Evolutionary conservation across 2,329 filamentous ascomycete species (phyloP).

Genomic region (Botrytis elliptica): DNA sequence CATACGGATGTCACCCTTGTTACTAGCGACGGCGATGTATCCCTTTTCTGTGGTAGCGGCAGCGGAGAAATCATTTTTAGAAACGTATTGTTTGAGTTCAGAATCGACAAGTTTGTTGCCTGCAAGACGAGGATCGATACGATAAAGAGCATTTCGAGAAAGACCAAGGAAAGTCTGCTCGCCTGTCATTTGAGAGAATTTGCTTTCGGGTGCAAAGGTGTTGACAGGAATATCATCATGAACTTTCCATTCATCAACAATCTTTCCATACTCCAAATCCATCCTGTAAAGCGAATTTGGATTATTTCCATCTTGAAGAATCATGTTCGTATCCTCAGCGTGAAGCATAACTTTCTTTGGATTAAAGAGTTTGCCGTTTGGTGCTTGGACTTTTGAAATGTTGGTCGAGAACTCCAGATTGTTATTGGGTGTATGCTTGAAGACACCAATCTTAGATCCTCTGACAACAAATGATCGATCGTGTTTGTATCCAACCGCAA

Average conservation of each 20-base stretch:
- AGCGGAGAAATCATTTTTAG: conserved; percentile 96
- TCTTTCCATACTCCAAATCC: conserved; percentile 97
- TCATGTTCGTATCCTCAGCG: conserved; percentile 40
- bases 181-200: conserved; percentile 95
- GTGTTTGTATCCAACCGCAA: conserved; percentile 95
- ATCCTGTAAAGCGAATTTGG: conserved; percentile 93
- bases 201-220: conserved; percentile 92
- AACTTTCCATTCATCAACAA: conserved; percentile 98
- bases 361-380: conserved; percentile 81
- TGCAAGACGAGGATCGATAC: conserved; percentile 84
- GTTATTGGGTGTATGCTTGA: conserved; percentile 93
- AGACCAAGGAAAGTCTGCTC: conserved; percentile 95
- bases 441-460: conserved; percentile 97
- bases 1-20: conserved; percentile 95
- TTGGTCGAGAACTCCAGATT: conserved; percentile 94
- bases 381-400: conserved; percentile 92
- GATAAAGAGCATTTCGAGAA: conserved; percentile 88
- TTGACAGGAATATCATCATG: conserved; percentile 94
- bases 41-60: conserved; percentile 94
- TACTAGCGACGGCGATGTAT: conserved; percentile 93
- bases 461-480: conserved; percentile 96
- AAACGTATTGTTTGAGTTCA: conserved; percentile 91
- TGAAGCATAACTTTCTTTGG: conserved; percentile 64
- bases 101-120: conserved; percentile 91
- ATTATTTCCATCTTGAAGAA: conserved; percentile 51